A percentile compares a stretch with the other conserved stretches of the same genome.
Conservation (phyloP, 83 land plant genomes). For the Diphasiastrum complanatum region DNA sequence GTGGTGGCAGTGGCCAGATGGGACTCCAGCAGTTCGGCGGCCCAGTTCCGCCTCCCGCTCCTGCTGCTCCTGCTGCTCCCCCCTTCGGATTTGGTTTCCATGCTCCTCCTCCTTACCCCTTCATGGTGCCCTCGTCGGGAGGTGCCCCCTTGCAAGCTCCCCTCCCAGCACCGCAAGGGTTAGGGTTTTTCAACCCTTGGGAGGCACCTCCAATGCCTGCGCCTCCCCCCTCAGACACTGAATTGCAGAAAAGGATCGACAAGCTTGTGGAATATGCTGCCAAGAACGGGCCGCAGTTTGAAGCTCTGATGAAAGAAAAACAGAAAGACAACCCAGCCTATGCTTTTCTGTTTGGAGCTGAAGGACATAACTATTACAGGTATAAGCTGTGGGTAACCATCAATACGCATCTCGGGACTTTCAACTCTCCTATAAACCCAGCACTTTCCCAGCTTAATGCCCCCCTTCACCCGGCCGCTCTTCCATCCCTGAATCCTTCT, state of each 20-base stretch:
- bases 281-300: constrained; percentile 95
- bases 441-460: neutral
- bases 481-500: too few species aligned
- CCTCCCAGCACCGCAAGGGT: constrained; percentile 22
- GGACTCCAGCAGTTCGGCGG: too few species aligned
- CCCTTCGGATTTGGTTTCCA: too few species aligned
- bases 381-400: constrained; percentile 70
- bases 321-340: constrained; percentile 85
- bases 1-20: too few species aligned
- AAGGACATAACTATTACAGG: constrained; percentile 72
- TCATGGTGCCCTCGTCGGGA: too few species aligned
- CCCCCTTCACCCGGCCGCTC: too few species aligned
- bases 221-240: constrained; percentile 71
- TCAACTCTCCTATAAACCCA: constrained; percentile 29
- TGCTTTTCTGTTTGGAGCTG: constrained; percentile 84
- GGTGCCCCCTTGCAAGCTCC: too few species aligned
- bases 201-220: constrained; percentile 70
- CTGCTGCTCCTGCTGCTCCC: too few species aligned
- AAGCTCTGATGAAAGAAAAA: constrained; percentile 80
- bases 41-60: too few species aligned
- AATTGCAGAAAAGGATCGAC: constrained; percentile 83
- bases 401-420: constrained; percentile 34
- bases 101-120: too few species aligned
- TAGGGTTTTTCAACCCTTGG: constrained; percentile 46
- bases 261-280: constrained; percentile 79